Percentiles rank a stretch among this genome's conserved stretches.
Conservation (phyloP, 305 asterid genomes). For the Rubia balearica region DNA sequence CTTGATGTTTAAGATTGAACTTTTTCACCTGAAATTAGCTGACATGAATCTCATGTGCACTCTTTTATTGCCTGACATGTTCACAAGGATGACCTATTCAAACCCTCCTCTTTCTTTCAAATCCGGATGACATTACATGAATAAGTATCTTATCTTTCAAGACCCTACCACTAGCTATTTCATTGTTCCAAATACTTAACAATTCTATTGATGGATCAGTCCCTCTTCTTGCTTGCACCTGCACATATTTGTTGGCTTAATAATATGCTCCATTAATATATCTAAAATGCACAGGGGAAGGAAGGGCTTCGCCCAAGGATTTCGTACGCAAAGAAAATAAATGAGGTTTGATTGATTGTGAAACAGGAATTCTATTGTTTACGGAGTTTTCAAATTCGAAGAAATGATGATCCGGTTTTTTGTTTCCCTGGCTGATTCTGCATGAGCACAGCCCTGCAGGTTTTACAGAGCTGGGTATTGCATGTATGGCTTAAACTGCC, state of each 20-base stretch:
- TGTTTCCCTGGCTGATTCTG: not conserved
- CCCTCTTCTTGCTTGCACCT: not conserved
- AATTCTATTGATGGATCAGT: not conserved
- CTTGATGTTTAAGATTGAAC: not conserved
- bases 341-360: not conserved
- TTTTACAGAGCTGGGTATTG: not conserved
- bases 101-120: too few species aligned
- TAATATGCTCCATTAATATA: not conserved
- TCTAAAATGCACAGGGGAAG: not conserved
- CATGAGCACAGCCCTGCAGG: not conserved
- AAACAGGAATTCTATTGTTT: not conserved
- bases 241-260: not conserved
- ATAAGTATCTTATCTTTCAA: not conserved
- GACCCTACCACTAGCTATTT: not conserved
- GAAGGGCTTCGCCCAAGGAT: not conserved
- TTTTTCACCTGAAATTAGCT: not conserved
- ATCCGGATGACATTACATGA: not conserved
- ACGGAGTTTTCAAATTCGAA: not conserved
- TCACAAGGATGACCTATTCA: too few species aligned
- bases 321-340: not conserved
- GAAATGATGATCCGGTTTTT: not conserved
- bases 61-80: too few species aligned
- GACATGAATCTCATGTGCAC: not conserved
- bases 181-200: not conserved
- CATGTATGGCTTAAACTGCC: not conserved